phyloP scores from a whole-genome alignment of 352 stramenopile species.

The Sclerospora graminicola region DNA sequence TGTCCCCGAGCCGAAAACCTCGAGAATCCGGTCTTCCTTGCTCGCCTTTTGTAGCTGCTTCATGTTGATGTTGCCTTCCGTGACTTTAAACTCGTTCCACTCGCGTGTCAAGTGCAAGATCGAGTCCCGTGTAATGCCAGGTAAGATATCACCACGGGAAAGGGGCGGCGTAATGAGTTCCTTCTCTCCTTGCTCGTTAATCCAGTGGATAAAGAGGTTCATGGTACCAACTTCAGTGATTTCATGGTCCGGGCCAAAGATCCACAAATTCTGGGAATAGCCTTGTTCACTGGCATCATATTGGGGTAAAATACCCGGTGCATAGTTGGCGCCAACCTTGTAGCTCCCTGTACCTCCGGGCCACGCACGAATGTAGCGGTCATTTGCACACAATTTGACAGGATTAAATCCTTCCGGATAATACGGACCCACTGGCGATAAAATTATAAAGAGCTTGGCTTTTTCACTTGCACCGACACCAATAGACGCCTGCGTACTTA shows the following conservation, averaged over 20 bases:
- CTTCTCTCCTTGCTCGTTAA: conserved; percentile 86
- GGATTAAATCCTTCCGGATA: conserved; percentile 92
- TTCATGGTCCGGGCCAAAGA: conserved; percentile 90
- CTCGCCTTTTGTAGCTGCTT: conserved; percentile 89
- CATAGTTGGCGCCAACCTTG: conserved; percentile 92
- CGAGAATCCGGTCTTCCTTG: conserved; percentile 83
- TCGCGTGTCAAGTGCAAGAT: conserved; percentile 88
- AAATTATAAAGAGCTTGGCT: conserved; percentile 93
- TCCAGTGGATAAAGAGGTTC: conserved; percentile 97
- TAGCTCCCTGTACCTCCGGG: conserved; percentile 89
- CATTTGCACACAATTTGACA: conserved; percentile 87
- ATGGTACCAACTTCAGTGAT: conserved; percentile 91
- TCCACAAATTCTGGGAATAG: conserved; percentile 91
- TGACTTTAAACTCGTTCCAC: conserved; percentile 92
- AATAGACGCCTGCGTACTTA: conserved; percentile 88
- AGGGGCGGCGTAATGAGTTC: conserved; percentile 95
- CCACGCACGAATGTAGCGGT: conserved; percentile 92
- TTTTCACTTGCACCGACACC: conserved; percentile 81
- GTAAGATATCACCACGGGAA: conserved; percentile 92
- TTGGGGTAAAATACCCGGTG: conserved; percentile 87
- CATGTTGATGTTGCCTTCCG: conserved; percentile 92
- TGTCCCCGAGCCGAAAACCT: conserved; percentile 94
- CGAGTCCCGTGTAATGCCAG: conserved; percentile 93
- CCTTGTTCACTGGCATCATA: conserved; percentile 76
- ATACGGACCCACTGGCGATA: conserved; percentile 95